phyloP scores from a whole-genome alignment of 2,329 filamentous ascomycete genomes.

The Fusarium coicis region DNA sequence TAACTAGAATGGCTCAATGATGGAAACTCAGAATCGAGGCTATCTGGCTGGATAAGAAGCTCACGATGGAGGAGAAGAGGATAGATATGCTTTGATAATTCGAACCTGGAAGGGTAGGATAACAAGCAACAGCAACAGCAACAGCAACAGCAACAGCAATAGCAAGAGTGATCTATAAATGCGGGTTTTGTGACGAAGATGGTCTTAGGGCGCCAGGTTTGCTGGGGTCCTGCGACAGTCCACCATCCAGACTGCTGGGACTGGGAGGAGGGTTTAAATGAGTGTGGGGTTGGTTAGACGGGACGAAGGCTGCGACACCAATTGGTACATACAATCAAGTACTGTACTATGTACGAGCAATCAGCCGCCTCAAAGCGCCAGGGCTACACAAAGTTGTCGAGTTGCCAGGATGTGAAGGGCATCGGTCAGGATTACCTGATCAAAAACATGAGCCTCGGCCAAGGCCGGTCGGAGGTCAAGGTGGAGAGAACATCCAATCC shows the following conservation, averaged over 20 bases:
- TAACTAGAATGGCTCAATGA: constrained; percentile 1
- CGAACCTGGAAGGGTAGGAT: constrained; percentile 4
- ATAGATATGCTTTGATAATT: neutral
- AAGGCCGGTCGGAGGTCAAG: constrained; percentile 22
- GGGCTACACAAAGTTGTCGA: constrained; percentile 37
- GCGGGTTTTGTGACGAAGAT: constrained; percentile 31
- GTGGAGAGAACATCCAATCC: constrained; percentile 13
- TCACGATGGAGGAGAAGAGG: neutral
- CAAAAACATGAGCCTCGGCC: constrained; percentile 29
- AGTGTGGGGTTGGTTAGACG: constrained; percentile 44
- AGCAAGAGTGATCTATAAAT: constrained; percentile 33
- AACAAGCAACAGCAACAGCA: neutral
- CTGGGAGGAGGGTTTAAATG: constrained; percentile 39
- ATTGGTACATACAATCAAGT: constrained; percentile 22
- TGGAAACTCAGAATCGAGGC: constrained; percentile 6
- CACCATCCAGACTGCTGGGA: constrained; percentile 35
- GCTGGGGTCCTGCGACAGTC: constrained; percentile 33
- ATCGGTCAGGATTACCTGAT: constrained; percentile 33
- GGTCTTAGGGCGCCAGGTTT: constrained; percentile 25
- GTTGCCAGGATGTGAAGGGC: constrained; percentile 28
- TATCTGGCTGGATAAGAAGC: constrained; percentile 2
- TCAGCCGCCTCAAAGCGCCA: constrained; percentile 40
- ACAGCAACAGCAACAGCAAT: neutral
- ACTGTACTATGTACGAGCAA: constrained; percentile 33
- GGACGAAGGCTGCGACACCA: constrained; percentile 38